Percentiles rank a stretch among this genome's conserved stretches.
phyloP scores from a whole-genome alignment of 2,329 filamentous ascomycete genomes.

The Helminthosporium solani region DNA sequence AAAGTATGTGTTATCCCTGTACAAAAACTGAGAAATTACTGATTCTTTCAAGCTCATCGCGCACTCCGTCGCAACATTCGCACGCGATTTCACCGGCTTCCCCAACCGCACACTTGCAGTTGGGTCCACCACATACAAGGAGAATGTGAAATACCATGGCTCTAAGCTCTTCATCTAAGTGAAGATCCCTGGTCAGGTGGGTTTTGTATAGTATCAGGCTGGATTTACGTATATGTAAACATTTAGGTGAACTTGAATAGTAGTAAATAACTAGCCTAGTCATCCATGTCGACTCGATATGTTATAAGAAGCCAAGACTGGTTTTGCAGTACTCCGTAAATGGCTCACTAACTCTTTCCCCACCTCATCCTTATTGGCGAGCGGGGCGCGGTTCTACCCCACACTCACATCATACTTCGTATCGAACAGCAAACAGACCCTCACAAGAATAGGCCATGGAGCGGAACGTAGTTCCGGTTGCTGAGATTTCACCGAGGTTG shows the following conservation, averaged over 20 bases:
- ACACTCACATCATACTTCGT: too few relatives aligned
- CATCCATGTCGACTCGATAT: not conserved
- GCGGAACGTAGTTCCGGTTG: too few relatives aligned
- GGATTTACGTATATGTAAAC: not conserved
- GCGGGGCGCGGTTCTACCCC: too few relatives aligned
- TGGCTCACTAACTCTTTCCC: too few relatives aligned
- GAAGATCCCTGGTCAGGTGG: not conserved
- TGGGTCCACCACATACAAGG: constrained; percentile 19
- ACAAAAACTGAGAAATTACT: not conserved
- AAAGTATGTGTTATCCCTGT: constrained; percentile 23
- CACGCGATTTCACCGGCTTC: constrained; percentile 37
- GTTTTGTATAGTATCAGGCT: not conserved
- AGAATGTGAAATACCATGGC: constrained; percentile 35
- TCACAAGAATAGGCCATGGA: too few relatives aligned
- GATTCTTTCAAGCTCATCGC: constrained; percentile 33
- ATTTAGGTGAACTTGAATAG: too few relatives aligned
- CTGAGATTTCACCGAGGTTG: too few relatives aligned
- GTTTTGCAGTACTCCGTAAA: too few relatives aligned
- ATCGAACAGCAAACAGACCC: too few relatives aligned
- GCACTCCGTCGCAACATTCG: constrained; percentile 41
- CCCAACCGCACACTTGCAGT: constrained; percentile 28
- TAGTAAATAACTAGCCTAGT: not conserved
- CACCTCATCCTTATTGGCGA: too few relatives aligned
- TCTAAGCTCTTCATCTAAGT: constrained; percentile 33
- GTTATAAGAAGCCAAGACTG: too few relatives aligned